Base-by-base conservation (phyloP, 352 stramenopile species). In the Aphanomyces euteiches region DNA sequence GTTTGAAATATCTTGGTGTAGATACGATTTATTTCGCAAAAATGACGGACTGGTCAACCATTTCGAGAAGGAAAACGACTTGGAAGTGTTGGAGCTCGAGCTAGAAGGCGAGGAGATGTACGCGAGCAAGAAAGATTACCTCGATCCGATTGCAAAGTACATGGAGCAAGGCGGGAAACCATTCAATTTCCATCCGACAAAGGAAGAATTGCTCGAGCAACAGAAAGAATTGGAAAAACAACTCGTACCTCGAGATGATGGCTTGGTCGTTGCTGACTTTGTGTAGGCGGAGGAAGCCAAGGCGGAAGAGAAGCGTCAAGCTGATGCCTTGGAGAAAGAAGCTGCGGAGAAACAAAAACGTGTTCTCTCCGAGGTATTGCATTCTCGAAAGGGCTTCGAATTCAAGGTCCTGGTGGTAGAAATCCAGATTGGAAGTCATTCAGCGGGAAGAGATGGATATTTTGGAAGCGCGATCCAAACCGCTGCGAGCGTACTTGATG, bases 151-250 rank as follows among this genome's bases (percentile, higher is more conserved):
- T 39, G 75, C 83, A 37, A 79, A 77, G 8, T 95, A 94, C 77
- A 79, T 96, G 71, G 85, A 95, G 45, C 77, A 90, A 63, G 87
- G 82, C 56, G 81, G 83, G 1, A 72, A 78, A n/a, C 86, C 85
- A 6, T 81, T 74, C 74, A 96, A 95, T 66, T 95, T 93, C 72
- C 87, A 93, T 39, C 88, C 88, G 19, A 96, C 89, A 13, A 73
- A 67, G 7, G 81, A 88, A 12, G 89, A 95, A 66, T 38, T 90
- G 34, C 76, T 72, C 0, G 70, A 82, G 54, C 79, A 80, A 56
- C 75, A 82, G 54, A 77, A 74, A 48, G 75, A 87, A 5, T 73
- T 75, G 7, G 74, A 70, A 12, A 36, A n/a, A 7, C 47, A 60
- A 39, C 13, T 61, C 19, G 63, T 68, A 61, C 39, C 8, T 21